Evolutionary conservation across 2,329 filamentous ascomycete genomes (phyloP).

Genomic region (Acrodontium crateriforme): DNA sequence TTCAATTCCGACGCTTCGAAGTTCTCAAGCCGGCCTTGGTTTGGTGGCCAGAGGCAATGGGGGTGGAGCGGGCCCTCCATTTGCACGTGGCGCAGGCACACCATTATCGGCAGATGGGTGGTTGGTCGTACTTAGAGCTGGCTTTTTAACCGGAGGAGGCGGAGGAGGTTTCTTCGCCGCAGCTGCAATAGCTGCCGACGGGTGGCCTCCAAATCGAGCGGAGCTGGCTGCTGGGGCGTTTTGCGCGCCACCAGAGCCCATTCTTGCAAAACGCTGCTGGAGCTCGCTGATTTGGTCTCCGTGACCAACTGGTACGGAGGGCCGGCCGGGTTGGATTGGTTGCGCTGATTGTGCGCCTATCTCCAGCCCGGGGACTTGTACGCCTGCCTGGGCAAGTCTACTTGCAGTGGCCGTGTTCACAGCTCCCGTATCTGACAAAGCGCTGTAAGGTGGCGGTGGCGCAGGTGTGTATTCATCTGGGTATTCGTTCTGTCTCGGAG

Average conservation of each 20-base stretch:
- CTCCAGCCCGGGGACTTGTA: slow-evolving; percentile 65
- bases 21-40: slow-evolving; percentile 25
- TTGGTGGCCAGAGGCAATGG: slow-evolving; percentile 46
- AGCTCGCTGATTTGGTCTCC: slow-evolving; percentile 47
- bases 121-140: slow-evolving; percentile 32
- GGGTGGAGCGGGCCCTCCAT: slow-evolving; percentile 30
- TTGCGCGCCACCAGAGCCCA: slow-evolving; percentile 27
- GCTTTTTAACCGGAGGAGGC: slow-evolving; percentile 44
- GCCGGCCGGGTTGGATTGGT: slow-evolving; percentile 10
- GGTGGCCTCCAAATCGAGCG: slow-evolving; percentile 13
- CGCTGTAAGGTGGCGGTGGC: slow-evolving; percentile 36
- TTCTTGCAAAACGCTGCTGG: slow-evolving; percentile 47
- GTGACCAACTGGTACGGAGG: slow-evolving; percentile 14
- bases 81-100: slow-evolving; percentile 6
- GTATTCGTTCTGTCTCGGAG: slow-evolving; percentile 50
- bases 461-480: slow-evolving; percentile 30
- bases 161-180: slow-evolving; percentile 41
- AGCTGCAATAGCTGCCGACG: slow-evolving; percentile 18
- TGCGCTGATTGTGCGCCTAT: slow-evolving; percentile 38
- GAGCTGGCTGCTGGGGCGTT: slow-evolving; percentile 8
- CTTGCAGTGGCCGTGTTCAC: slow-evolving; percentile 46
- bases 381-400: slow-evolving; percentile 57
- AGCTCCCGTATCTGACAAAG: too few species aligned
- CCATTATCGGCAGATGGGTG: slow-evolving; percentile 15
- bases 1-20: too few species aligned